These are phyloP conservation scores for Cryptomeria japonica DNA, from an alignment of 75 land plant species.

Conservation along the genomic window DNA sequence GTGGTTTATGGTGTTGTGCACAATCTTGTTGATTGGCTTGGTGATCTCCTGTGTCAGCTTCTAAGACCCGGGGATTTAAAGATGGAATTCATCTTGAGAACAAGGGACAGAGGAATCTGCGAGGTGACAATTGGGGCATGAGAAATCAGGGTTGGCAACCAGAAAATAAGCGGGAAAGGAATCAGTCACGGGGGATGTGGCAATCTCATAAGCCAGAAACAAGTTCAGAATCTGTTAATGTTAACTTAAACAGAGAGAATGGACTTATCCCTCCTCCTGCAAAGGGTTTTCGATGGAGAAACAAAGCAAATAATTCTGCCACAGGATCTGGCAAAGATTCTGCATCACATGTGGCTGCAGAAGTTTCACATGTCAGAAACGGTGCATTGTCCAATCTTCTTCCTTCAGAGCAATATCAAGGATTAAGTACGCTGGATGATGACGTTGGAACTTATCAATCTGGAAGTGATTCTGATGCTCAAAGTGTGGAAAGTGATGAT, in stretches of 20 bases:
- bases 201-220: not conserved
- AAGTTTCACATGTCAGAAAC: not conserved
- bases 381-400: slow-evolving; percentile 1
- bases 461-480: slow-evolving; percentile 11
- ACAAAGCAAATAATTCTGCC: not conserved
- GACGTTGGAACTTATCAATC: slow-evolving; percentile 11
- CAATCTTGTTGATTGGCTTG: not conserved
- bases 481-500: slow-evolving; percentile 18
- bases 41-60: not conserved
- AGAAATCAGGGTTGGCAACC: slow-evolving; percentile 4
- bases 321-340: not conserved
- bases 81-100: not conserved
- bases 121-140: not conserved
- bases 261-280: not conserved
- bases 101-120: not conserved
- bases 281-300: not conserved
- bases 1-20: not conserved
- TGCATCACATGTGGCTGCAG: not conserved
- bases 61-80: not conserved
- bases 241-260: not conserved
- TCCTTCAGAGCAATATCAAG: not conserved
- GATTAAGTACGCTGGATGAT: not conserved
- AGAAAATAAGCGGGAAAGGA: not conserved
- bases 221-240: not conserved
- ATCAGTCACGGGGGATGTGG: not conserved